Percentiles rank a stretch among this genome's conserved stretches.
Evolutionary conservation across 108 stramenopile species (phyloP).

Genomic region (Fragilaria crotonensis): DNA sequence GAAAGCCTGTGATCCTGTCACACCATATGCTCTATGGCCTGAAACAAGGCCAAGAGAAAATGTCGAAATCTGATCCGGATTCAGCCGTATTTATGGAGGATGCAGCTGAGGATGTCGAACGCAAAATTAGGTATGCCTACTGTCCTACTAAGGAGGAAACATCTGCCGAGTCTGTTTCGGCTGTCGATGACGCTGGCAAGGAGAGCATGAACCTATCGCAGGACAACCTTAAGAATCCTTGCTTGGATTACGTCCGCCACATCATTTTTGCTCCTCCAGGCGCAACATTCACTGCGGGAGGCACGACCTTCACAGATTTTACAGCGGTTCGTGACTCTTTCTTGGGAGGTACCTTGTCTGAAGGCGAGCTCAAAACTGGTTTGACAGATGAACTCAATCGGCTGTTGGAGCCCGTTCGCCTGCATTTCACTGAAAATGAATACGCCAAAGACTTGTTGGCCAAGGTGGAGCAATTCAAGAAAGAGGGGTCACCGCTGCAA

Average conservation of each 20-base stretch:
- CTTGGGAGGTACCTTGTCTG: slow-evolving; percentile 62
- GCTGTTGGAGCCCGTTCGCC: slow-evolving; percentile 93
- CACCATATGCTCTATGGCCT: slow-evolving; percentile 95
- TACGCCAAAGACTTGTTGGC: slow-evolving; percentile 84
- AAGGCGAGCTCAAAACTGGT: slow-evolving; percentile 65
- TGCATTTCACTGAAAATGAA: slow-evolving; percentile 85
- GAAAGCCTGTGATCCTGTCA: slow-evolving; percentile 93
- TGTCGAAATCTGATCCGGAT: slow-evolving; percentile 99
- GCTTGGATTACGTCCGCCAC: slow-evolving; percentile 93
- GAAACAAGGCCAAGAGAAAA: slow-evolving; percentile 99
- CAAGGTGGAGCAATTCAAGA: slow-evolving; percentile 86
- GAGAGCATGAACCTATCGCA: slow-evolving; percentile 76
- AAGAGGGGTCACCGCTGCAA: slow-evolving; percentile 36
- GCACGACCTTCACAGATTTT: slow-evolving; percentile 67
- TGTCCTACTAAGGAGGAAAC: slow-evolving; percentile 64
- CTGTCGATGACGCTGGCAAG: slow-evolving; percentile 65
- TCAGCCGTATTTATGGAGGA: slow-evolving; percentile 99
- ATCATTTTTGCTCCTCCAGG: slow-evolving; percentile 87
- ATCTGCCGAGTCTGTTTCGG: slow-evolving; percentile 1
- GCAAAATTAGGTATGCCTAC: slow-evolving; percentile 87
- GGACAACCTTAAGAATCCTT: slow-evolving; percentile 89
- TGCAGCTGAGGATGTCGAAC: slow-evolving; percentile 82
- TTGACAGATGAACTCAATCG: slow-evolving; percentile 84
- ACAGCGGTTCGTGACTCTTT: slow-evolving; percentile 76
- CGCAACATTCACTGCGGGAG: slow-evolving; percentile 52